Percentiles rank a stretch among this genome's conserved stretches.
phyloP scores from a whole-genome alignment of 768 basidiomycete genomes.

The Mycena sanguinolenta region DNA sequence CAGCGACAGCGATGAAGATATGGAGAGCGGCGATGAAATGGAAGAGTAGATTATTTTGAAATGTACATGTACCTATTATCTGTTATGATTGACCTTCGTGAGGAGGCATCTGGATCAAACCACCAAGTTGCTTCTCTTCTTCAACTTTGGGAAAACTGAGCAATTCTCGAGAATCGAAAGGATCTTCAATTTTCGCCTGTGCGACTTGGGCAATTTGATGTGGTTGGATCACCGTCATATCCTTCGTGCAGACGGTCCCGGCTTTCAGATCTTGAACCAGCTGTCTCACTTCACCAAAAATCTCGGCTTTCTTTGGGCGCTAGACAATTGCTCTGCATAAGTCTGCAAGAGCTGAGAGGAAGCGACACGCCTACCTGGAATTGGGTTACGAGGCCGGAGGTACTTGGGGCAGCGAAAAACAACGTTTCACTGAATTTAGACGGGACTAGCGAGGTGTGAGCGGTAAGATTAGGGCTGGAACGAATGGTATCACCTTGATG shows the following conservation, averaged over 20 bases:
- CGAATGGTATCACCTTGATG: constrained; percentile 41
- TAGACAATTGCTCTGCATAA: not conserved
- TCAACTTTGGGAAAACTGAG: not conserved
- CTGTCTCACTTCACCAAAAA: constrained; percentile 29
- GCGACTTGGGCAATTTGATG: constrained; percentile 14
- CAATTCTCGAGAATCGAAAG: not conserved
- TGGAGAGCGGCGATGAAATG: constrained; percentile 78
- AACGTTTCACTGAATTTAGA: constrained; percentile 63
- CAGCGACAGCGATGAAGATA: constrained; percentile 84
- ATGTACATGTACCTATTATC: constrained; percentile 26
- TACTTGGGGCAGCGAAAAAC: constrained; percentile 83
- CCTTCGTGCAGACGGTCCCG: constrained; percentile 10
- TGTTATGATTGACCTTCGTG: constrained; percentile 27
- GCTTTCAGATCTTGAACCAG: constrained; percentile 30
- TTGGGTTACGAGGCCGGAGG: constrained; percentile 79
- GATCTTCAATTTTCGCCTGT: not conserved
- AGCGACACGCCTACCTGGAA: constrained; percentile 72
- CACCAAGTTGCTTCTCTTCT: not conserved
- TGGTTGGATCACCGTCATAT: constrained; percentile 21
- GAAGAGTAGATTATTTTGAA: constrained; percentile 53
- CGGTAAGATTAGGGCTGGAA: not conserved
- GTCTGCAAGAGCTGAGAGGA: not conserved
- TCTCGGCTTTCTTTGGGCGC: constrained; percentile 34
- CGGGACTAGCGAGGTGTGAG: not conserved
- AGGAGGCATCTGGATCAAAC: constrained; percentile 1